phyloP scores from a whole-genome alignment of 2,329 filamentous ascomycete genomes.

The Drechslerella dactyloides region DNA sequence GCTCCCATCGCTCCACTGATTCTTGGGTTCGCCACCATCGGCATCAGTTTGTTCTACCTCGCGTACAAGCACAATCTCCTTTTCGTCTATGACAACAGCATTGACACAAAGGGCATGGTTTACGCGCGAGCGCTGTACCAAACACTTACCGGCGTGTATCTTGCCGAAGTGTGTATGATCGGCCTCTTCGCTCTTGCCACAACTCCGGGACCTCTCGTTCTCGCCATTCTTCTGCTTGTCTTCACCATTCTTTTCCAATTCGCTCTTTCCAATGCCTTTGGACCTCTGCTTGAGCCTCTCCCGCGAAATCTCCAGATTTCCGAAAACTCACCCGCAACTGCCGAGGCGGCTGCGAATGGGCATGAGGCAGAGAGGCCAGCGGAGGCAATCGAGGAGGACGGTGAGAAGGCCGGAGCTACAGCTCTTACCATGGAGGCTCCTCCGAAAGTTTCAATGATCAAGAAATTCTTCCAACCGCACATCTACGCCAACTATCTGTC shows the following conservation, averaged over 20 bases:
- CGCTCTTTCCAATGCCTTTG: constrained; percentile 73
- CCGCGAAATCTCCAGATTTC: constrained; percentile 73
- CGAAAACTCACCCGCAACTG: constrained; percentile 61
- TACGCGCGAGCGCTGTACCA: constrained; percentile 90
- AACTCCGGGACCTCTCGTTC: constrained; percentile 71
- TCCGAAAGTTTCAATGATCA: constrained; percentile 67
- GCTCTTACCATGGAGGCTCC: constrained; percentile 57
- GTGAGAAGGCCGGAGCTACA: constrained; percentile 56
- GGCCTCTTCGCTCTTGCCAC: constrained; percentile 78
- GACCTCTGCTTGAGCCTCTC: constrained; percentile 77
- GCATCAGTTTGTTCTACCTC: constrained; percentile 80
- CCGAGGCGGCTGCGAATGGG: constrained; percentile 54
- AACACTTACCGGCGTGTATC: constrained; percentile 80
- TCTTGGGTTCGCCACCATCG: constrained; percentile 78
- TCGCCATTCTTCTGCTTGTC: constrained; percentile 78
- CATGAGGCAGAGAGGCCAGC: too few relatives aligned
- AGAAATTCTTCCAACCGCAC: constrained; percentile 78
- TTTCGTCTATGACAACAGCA: constrained; percentile 79
- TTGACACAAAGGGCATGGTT: constrained; percentile 86
- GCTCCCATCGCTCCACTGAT: constrained; percentile 85
- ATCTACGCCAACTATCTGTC: constrained; percentile 74
- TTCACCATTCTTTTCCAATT: constrained; percentile 79
- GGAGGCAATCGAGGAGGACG: too few relatives aligned
- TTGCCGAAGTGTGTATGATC: constrained; percentile 81
- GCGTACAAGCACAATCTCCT: constrained; percentile 90